Percentiles rank a stretch among this genome's conserved stretches.
phyloP scores from a whole-genome alignment of 768 basidiomycete species.

The Cytidiella melzeri region DNA sequence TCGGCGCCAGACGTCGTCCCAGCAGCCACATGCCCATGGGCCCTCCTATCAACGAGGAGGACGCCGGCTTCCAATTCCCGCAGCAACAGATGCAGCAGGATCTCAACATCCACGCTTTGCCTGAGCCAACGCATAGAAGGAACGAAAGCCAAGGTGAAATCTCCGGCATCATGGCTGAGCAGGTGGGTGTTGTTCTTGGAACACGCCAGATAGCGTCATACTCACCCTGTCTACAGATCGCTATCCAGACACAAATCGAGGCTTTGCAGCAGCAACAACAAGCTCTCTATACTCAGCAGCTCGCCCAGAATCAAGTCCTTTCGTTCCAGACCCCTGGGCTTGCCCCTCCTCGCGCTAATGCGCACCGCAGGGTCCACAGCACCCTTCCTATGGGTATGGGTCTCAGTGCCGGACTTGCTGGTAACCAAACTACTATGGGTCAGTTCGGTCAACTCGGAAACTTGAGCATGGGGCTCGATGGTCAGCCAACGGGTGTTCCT shows the following conservation, averaged over 20 bases:
- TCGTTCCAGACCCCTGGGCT: slow-evolving; percentile 76
- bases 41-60: slow-evolving; percentile 76
- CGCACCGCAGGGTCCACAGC: slow-evolving; percentile 83
- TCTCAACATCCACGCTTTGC: slow-evolving; percentile 26
- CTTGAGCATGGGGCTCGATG: slow-evolving; percentile 50
- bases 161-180: slow-evolving; percentile 91
- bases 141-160: slow-evolving; percentile 66
- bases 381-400: slow-evolving; percentile 59
- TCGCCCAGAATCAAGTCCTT: slow-evolving; percentile 81
- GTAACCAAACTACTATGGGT: slow-evolving; percentile 53
- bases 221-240: slow-evolving; percentile 47
- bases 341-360: slow-evolving; percentile 47
- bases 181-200: slow-evolving; percentile 45
- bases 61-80: slow-evolving; percentile 77
- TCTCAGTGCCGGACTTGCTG: slow-evolving; percentile 33
- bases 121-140: slow-evolving; percentile 41
- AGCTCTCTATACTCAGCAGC: slow-evolving; percentile 82
- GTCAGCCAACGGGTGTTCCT: slow-evolving; percentile 58
- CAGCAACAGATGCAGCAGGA: slow-evolving; percentile 46
- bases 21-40: slow-evolving; percentile 52
- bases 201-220: no score
- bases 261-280: slow-evolving; percentile 87
- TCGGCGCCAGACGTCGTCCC: slow-evolving; percentile 55
- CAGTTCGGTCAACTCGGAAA: slow-evolving; percentile 55
- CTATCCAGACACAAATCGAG: slow-evolving; percentile 86